Base-by-base conservation (phyloP, 2,329 filamentous ascomycete genomes). In the Ophiocordyceps unilateralis region DNA sequence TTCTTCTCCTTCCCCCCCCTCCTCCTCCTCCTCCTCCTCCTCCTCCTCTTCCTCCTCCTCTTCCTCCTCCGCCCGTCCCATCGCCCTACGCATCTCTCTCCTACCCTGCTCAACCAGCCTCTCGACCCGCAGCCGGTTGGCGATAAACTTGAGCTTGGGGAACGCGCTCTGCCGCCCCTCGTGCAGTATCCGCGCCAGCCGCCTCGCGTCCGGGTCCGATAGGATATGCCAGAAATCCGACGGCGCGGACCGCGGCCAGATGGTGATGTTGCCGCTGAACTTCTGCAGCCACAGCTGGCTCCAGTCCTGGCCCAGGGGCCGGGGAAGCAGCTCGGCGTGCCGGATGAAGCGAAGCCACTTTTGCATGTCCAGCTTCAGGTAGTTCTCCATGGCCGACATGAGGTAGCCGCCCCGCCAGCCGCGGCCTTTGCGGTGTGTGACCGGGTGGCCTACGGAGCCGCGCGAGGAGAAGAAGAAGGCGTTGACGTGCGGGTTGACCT, bases 381-480 rank as follows among this genome's bases (percentile, higher is more conserved):
- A 94, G 59, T 95, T 87, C 61, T 98, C 91, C 6, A 83, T 77
- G 0, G 91, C 89, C 7, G 82, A 89, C 48, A 91, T 89, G 14
- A 98, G 71, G 62, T 93, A 98, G 1, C 91, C 91, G 34, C 91
- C 91, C 43, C 91, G 81, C 91, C 91, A 98, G 44, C 91, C 91
- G 40, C 87, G 82, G 5, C 91, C 91, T 51, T 82, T 81, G 43
- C 91, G 83, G 60, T 98, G 91, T 0, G 88, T 95, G 17, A 96
- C 91, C 10, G 91, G 91, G 42, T 85, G 80, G 5, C 91, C 91
- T 10, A 96, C 89, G 0, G 83, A 82, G 12, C 91, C 91, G 26
- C 91, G 76, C 1, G 88, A 93, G 24, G 83, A 91, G 68, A 96
- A 98, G 73, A 98, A 96, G 70, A 98, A 98, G 23, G 96, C 78